These are phyloP conservation scores for Thermomucor indicae-seudaticae DNA, from an alignment of 371 early-diverging fungal species.

Conservation along the genomic window DNA sequence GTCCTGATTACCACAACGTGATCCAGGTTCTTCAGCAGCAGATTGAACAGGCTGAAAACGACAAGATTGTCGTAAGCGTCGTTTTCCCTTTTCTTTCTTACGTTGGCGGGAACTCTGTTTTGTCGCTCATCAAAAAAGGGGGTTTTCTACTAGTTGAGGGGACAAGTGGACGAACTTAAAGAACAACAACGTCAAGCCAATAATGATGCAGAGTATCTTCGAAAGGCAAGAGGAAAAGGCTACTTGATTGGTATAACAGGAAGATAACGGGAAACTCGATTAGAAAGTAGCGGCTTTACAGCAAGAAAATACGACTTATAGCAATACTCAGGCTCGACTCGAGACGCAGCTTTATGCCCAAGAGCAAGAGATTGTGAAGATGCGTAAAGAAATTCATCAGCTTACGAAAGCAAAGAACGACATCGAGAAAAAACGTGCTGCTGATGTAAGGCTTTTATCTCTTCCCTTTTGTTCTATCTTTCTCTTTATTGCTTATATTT, in stretches of 20 bases:
- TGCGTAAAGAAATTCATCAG: constrained; percentile 36
- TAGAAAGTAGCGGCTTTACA: constrained; percentile 39
- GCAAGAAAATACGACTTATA: constrained; percentile 35
- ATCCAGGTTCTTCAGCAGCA: constrained; percentile 22
- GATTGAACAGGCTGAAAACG: constrained; percentile 18
- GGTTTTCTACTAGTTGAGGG: constrained; percentile 22
- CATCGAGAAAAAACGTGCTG: constrained; percentile 31
- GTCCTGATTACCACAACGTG: constrained; percentile 20
- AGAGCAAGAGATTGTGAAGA: constrained; percentile 31
- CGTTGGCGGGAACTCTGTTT: not conserved
- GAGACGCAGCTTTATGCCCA: constrained; percentile 46
- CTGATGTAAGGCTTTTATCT: constrained; percentile 33
- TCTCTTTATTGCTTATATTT: no score
- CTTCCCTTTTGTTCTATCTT: no score
- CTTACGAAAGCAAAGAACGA: constrained; percentile 36
- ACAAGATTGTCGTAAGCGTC: constrained; percentile 20
- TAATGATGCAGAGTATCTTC: constrained; percentile 37
- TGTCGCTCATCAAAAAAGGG: not conserved
- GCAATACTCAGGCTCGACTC: constrained; percentile 40
- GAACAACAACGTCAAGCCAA: constrained; percentile 23
- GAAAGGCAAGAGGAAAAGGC: no score
- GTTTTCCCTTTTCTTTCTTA: not conserved
- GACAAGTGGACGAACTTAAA: constrained; percentile 25
- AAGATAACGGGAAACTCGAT: constrained; percentile 3
- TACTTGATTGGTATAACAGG: no score